These are phyloP conservation scores for Hyaloperonospora arabidopsidis DNA, from an alignment of 352 stramenopile genomes.

Conservation along the genomic window DNA sequence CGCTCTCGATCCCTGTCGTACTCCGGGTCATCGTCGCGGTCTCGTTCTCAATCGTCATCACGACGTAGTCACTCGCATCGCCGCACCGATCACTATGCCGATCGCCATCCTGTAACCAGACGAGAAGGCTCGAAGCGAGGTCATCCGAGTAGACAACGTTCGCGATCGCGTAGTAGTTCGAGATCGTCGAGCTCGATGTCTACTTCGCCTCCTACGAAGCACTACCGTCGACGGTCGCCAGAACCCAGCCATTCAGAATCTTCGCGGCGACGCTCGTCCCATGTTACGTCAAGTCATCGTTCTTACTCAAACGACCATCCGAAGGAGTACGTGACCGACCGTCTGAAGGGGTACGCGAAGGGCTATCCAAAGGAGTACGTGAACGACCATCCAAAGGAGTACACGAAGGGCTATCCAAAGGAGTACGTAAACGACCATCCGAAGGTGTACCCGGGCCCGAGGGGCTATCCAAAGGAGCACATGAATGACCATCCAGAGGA, in stretches of 20 bases:
- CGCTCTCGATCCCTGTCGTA: slow-evolving; percentile 37
- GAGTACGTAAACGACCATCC: slow-evolving; percentile 13
- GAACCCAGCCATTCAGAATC: slow-evolving; percentile 15
- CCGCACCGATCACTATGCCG: slow-evolving; percentile 19
- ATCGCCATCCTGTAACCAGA: slow-evolving; percentile 13
- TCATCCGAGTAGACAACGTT: slow-evolving; percentile 23
- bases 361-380: slow-evolving; percentile 18
- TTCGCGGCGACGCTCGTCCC: slow-evolving; percentile 20
- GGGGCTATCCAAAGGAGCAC: slow-evolving; percentile 17
- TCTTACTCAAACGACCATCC: slow-evolving; percentile 18
- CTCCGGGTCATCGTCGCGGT: slow-evolving; percentile 25
- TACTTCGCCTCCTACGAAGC: slow-evolving; percentile 20
- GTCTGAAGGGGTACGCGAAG: slow-evolving; percentile 13
- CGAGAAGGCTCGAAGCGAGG: slow-evolving; percentile 16
- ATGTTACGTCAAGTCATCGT: no score
- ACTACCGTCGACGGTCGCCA: slow-evolving; percentile 24
- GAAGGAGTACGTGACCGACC: slow-evolving; percentile 12
- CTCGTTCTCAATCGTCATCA: slow-evolving; percentile 20
- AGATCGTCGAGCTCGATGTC: slow-evolving; percentile 34
- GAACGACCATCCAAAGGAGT: slow-evolving; percentile 13
- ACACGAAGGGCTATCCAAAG: slow-evolving; percentile 17
- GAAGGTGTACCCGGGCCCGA: slow-evolving; percentile 10
- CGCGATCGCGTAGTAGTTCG: slow-evolving; percentile 30
- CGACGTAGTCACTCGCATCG: slow-evolving; percentile 15
- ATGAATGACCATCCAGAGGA: slow-evolving; percentile 12